phyloP scores from a whole-genome alignment of 2,329 filamentous ascomycete genomes.

The Podosphaera xanthii region DNA sequence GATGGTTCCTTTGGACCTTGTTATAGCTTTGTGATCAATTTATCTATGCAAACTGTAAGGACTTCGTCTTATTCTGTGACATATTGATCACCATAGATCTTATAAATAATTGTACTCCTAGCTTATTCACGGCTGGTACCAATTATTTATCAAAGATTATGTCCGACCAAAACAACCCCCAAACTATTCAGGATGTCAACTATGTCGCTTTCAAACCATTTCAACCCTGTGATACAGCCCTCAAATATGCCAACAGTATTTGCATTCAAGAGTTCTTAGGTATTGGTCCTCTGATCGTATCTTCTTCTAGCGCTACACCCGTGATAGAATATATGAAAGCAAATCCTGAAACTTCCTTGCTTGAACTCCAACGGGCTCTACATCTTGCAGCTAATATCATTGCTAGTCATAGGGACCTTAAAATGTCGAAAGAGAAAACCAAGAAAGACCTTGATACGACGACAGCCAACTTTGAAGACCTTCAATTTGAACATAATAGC shows the following conservation, averaged over 20 bases:
- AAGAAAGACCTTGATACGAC: background rate
- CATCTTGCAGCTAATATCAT: background rate
- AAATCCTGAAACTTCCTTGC: too few relatives aligned
- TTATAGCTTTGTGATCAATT: too few relatives aligned
- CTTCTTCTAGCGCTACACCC: too few relatives aligned
- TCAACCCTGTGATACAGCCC: background rate
- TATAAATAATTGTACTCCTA: too few relatives aligned
- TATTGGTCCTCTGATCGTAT: background rate
- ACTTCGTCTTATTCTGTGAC: background rate
- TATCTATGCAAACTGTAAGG: background rate
- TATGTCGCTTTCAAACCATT: background rate
- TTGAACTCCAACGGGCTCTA: background rate
- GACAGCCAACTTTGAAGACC: background rate
- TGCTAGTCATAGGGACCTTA: background rate
- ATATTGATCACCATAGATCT: background rate
- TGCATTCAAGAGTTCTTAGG: background rate
- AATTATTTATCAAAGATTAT: background rate
- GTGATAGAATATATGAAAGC: too few relatives aligned
- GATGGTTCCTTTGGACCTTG: too few relatives aligned
- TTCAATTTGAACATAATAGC: background rate
- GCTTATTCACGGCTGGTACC: too few relatives aligned
- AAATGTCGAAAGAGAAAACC: background rate
- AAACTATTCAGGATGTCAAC: background rate
- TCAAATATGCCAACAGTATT: background rate
- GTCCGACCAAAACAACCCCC: background rate